Conservation (phyloP, 2,329 filamentous ascomycete species). For the Diaporthe aspalathi region DNA sequence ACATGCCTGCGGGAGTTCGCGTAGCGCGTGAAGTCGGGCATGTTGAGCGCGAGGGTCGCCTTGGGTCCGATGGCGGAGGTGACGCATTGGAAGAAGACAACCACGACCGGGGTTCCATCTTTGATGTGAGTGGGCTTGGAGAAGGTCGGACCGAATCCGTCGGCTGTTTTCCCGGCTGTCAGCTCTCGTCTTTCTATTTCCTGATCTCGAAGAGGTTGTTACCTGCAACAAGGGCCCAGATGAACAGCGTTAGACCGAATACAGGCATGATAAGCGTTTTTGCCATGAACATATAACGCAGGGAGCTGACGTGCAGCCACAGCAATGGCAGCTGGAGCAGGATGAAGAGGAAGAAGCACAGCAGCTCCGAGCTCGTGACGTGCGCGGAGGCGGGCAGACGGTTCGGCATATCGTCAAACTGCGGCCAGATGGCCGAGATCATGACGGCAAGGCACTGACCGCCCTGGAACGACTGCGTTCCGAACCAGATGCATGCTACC, state of each 20-base stretch:
- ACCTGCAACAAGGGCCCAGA: constrained; percentile 26
- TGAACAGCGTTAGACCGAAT: constrained; percentile 50
- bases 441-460: constrained; percentile 61
- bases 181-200: neutral
- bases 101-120: constrained; percentile 44
- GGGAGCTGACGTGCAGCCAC: constrained; percentile 55
- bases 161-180: neutral
- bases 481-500: constrained; percentile 68
- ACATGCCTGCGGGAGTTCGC: constrained; percentile 48
- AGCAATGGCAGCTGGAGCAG: constrained; percentile 64
- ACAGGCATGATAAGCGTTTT: constrained; percentile 65
- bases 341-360: constrained; percentile 64
- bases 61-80: constrained; percentile 57
- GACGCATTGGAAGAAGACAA: constrained; percentile 30
- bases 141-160: constrained; percentile 46
- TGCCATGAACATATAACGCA: constrained; percentile 53
- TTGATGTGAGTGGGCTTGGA: constrained; percentile 57
- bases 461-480: constrained; percentile 74
- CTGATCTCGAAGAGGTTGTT: neutral
- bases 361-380: constrained; percentile 66
- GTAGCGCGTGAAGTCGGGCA: constrained; percentile 66
- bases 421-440: constrained; percentile 63
- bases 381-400: constrained; percentile 61
- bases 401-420: constrained; percentile 64
- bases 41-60: constrained; percentile 60